Evolutionary conservation across 1,139 yeast genomes (phyloP).

Genomic region (Geotrichum bryndzae): DNA sequence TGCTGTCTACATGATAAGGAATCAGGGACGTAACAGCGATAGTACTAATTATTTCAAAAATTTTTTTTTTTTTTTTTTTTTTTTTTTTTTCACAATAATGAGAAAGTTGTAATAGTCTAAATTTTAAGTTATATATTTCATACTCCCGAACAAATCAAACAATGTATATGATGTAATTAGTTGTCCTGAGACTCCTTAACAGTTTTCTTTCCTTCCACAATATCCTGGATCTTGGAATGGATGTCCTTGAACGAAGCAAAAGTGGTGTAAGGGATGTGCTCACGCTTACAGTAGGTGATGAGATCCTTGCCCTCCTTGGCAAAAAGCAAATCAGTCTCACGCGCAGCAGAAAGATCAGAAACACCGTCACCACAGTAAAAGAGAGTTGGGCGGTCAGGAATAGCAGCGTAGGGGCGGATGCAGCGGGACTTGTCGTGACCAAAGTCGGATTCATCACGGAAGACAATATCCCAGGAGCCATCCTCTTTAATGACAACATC

Average conservation of each 20-base stretch:
- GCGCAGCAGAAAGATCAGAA: slow-evolving; percentile 89
- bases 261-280: slow-evolving; percentile 76
- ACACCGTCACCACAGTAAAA: slow-evolving; percentile 98
- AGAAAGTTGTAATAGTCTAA: too few species aligned
- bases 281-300: slow-evolving; percentile 73
- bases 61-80: too few species aligned
- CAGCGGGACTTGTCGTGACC: slow-evolving; percentile 94
- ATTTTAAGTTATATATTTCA: too few species aligned
- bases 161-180: background rate
- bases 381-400: slow-evolving; percentile 47
- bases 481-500: slow-evolving; percentile 56
- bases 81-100: too few species aligned
- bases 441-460: slow-evolving; percentile 75
- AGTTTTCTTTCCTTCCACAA: slow-evolving; percentile 43
- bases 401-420: slow-evolving; percentile 56
- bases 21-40: background rate
- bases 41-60: too few species aligned
- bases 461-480: slow-evolving; percentile 74
- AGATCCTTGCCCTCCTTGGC: slow-evolving; percentile 92
- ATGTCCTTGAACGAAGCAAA: slow-evolving; percentile 74
- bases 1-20: background rate
- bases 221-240: slow-evolving; percentile 46
- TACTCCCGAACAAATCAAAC: too few species aligned
- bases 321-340: slow-evolving; percentile 85
- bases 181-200: slow-evolving; percentile 29